Base-by-base conservation (phyloP, 257 asterid species). In the Asclepias syriaca region DNA sequence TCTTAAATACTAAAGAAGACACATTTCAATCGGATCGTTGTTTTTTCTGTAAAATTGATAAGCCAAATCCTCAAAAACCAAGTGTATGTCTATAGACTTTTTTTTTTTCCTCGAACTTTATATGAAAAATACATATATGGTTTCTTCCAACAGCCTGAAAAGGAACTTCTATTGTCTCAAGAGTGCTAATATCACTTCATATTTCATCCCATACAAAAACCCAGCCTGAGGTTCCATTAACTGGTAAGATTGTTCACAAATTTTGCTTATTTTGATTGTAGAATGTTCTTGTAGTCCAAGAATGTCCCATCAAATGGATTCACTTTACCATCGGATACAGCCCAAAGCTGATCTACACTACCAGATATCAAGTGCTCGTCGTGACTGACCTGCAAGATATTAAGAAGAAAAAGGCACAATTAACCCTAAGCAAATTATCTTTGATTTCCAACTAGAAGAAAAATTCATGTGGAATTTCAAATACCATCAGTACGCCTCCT, bases 401-500 rank as follows among this genome's bases (percentile, higher is more conserved):
- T 32, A 59, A 1, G 39, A 1, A 72, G 46, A 10, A 40, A 40
- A 40, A 4, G 45, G 56, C 78, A 76, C 2, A 29, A 65, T 79
- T 59, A 80, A 72, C 60, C 57, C 65, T 65, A 75, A 65, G 32
- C 18, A 72, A 58, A 46, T 54, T 16, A 32, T 54, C 19, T 64
- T 37, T 60, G 22, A 21, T 24, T 24, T 46, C 29, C 61, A 19
- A 27, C 53, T 50, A 24, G 19, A 53, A 5, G 15, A 57, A 14
- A 61, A 73, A 40, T 53, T 34, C 5, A 69, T 24, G 53, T n/a
- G 65, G 70, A 78, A 54, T 46, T 65, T 13, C 71, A 67, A 53
- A 46, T 91, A 94, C 99, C 99, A 95, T 91, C 75, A 95, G 75
- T 61, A 95, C 98, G 66, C 99, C 99, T 85, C 99, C 99, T 87